A percentile compares a stretch with the other conserved stretches of the same genome.
phyloP scores from a whole-genome alignment of 352 stramenopile genomes.

The Lagenidium sp. region DNA sequence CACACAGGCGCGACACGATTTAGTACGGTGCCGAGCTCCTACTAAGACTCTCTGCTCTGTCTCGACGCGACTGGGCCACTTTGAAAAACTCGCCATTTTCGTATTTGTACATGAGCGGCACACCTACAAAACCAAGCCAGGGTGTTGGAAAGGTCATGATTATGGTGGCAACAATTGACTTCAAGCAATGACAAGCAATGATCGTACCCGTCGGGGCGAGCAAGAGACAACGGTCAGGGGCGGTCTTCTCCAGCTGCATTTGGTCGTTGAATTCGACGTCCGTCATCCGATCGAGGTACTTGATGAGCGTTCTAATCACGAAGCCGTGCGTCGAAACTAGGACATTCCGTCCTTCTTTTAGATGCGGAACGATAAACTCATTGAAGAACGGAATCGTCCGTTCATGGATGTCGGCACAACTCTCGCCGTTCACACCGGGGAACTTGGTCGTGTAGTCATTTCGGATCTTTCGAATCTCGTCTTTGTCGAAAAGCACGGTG shows the following conservation, averaged over 20 bases:
- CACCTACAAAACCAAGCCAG: too few species aligned
- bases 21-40: conserved; percentile 66
- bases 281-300: conserved; percentile 74
- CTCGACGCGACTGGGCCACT: conserved; percentile 57
- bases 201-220: conserved; percentile 64
- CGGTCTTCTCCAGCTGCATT: conserved; percentile 79
- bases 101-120: conserved; percentile 82
- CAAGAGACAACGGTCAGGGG: conserved; percentile 60
- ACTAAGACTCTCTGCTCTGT: conserved; percentile 66
- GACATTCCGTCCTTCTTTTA: conserved; percentile 64
- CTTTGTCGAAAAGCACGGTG: conserved; percentile 63
- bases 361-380: conserved; percentile 63
- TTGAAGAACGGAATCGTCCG: conserved; percentile 74
- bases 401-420: conserved; percentile 70
- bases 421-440: conserved; percentile 69
- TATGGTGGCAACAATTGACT: too few species aligned
- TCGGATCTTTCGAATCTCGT: conserved; percentile 65
- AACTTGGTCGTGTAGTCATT: conserved; percentile 81
- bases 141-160: too few species aligned
- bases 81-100: conserved; percentile 60
- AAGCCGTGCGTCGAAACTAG: conserved; percentile 77
- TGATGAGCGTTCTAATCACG: conserved; percentile 81
- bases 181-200: too few species aligned
- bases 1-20: neutral
- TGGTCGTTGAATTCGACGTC: conserved; percentile 66